Evolutionary conservation across 23 red algal genomes (phyloP), one percentile per base, ranked within the genome.

Genomic region (Gracilaria domingensis): DNA sequence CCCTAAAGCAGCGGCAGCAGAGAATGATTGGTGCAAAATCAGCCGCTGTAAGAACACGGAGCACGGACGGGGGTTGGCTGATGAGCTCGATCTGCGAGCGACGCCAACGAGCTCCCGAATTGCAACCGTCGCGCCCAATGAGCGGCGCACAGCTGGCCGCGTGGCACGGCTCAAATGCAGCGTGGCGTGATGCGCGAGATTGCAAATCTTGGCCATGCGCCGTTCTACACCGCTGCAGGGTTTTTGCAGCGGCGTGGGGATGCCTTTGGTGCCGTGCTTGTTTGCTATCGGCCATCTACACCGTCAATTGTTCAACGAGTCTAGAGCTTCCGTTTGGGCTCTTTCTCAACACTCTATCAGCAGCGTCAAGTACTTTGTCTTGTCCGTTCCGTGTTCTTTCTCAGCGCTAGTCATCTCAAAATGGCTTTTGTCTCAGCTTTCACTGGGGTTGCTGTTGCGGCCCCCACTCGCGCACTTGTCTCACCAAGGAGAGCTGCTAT

Each of bases 341-440:
- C 42, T 11, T 45, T 45, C 42, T 45, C 11, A n/a, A n/a, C n/a
- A n/a, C n/a, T n/a, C n/a, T n/a, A n/a, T n/a, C n/a, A n/a, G n/a
- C n/a, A n/a, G n/a, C n/a, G n/a, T n/a, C n/a, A n/a, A n/a, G n/a
- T n/a, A n/a, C n/a, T n/a, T n/a, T n/a, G n/a, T n/a, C n/a, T n/a
- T n/a, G n/a, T n/a, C n/a, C n/a, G n/a, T n/a, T n/a, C n/a, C n/a
- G n/a, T n/a, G n/a, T 55, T 55, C 1, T 18, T 55, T 14, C 51
- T 55, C n/a, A 2, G 17, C 25, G 36, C 0, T 29, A 47, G 14
- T 76, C 0, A 42, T 32, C 20, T 16, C 77, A 73, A 32, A 84
- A 83, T 84, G 79, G 89, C 89, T 51, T 84, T 92, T 39, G 89
- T 84, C 61, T 49, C 89, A 0, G 56, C 89, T 0, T 92, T 92